Evolutionary conservation across 129 eudicot genomes (phyloP), one percentile per base, ranked within the genome.

Genomic region (Saussurea involucrata): DNA sequence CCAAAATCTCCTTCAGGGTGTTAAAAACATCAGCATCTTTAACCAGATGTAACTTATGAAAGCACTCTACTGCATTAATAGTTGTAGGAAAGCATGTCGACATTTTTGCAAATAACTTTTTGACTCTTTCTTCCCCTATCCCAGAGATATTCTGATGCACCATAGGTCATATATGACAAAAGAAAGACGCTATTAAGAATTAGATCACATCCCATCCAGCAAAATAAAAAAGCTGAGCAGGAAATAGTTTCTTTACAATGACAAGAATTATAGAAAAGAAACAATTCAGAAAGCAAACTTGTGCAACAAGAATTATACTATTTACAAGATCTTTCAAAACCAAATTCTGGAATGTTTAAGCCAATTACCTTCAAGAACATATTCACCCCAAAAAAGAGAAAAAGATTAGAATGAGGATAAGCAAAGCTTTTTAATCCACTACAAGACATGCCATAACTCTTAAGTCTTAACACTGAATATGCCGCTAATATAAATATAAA

Each of bases 81-180:
- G 92, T 85, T 82, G 84, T 82, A 34, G 92, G 90, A 81, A 92
- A 95, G 87, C 80, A 87, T 73, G 92, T 76, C 7, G 99, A 85
- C 94, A 95, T 89, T 73, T 86, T 92, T 49, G 70, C 78, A 46
- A 90, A 55, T 69, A 83, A 64, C 34, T 74, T 78, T 66, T 68
- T 83, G 28, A 86, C 64, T 76, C 80, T 78, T 78, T 65, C 84
- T 83, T 84, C 81, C 65, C 79, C 78, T 76, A 71, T 88, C 79
- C 73, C 89, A 24, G 82, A 55, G 40, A 73, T 73, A 68, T 53
- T 73, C 46, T 87, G 95, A 88, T 85, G 84, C 76, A 84, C 72
- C 29, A 68, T 18, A 44, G 24, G 36, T 66, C 66, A 76, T 65
- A 64, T 42, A 66, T 46, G 65, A 66, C 66, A 76, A 66, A 46